These are phyloP conservation scores for Cladosporium sphaerospermum DNA, from an alignment of 2,329 filamentous ascomycete genomes.

Conservation along the genomic window DNA sequence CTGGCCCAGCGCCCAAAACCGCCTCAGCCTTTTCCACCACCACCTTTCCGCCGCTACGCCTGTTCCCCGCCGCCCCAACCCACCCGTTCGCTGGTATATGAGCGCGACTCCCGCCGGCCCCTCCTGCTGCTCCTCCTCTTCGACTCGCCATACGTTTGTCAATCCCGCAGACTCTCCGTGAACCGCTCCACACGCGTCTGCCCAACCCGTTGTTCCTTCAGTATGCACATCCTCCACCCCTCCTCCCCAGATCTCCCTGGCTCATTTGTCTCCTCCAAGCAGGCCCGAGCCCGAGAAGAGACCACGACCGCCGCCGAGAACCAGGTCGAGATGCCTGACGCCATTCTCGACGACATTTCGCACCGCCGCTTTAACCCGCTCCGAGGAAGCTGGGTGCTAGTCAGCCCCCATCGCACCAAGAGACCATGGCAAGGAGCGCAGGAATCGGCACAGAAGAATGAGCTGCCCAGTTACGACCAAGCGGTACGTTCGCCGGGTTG, in stretches of 20 bases:
- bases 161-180: background rate
- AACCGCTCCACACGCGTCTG: background rate
- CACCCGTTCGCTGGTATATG: constrained; percentile 1
- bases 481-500: constrained; percentile 29
- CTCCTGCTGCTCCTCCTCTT: background rate
- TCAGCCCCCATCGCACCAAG: constrained; percentile 94
- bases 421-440: constrained; percentile 80
- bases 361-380: constrained; percentile 91
- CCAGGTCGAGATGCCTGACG: constrained; percentile 37
- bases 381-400: constrained; percentile 83
- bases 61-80: background rate
- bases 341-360: constrained; percentile 82
- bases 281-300: constrained; percentile 5
- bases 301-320: background rate
- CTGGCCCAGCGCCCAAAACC: background rate
- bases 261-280: constrained; percentile 9
- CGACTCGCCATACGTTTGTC: background rate
- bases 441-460: constrained; percentile 42
- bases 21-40: constrained; percentile 5
- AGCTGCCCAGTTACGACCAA: constrained; percentile 70
- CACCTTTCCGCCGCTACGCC: background rate
- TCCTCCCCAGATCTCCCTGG: constrained; percentile 18
- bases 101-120: background rate
- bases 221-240: constrained; percentile 23
- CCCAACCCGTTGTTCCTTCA: constrained; percentile 10